These are phyloP conservation scores for Entomortierella lignicola DNA, from an alignment of 192 early-diverging fungal species.

Conservation along the genomic window DNA sequence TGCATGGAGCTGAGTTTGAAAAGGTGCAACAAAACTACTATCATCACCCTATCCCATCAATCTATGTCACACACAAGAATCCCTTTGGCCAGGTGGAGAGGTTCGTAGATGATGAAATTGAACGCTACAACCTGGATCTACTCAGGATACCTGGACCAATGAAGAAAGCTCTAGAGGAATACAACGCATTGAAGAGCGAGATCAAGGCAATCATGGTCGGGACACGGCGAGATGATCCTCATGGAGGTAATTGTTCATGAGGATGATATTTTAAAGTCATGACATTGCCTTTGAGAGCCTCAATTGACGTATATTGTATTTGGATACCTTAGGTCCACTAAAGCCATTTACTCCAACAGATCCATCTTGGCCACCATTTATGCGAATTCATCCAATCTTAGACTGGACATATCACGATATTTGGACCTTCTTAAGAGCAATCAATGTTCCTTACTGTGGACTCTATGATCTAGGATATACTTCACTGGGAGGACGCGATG, in stretches of 20 bases:
- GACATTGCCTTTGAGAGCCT: too few relatives aligned
- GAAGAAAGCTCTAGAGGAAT: constrained; percentile 81
- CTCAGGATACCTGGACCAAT: constrained; percentile 77
- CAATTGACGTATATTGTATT: too few relatives aligned
- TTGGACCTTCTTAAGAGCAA: constrained; percentile 78
- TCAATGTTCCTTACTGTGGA: constrained; percentile 84
- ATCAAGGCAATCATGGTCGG: constrained; percentile 87
- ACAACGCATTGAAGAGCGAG: constrained; percentile 64
- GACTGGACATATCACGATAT: constrained; percentile 90
- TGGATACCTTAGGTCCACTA: constrained; percentile 38
- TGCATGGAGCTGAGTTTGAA: constrained; percentile 22
- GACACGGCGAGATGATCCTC: constrained; percentile 78
- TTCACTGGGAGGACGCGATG: constrained; percentile 85
- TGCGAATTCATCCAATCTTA: constrained; percentile 92
- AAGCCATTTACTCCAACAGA: constrained; percentile 80
- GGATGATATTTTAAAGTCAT: background rate
- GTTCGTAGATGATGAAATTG: constrained; percentile 81
- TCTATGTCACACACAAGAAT: constrained; percentile 84
- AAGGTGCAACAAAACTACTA: constrained; percentile 8
- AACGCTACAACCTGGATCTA: constrained; percentile 78
- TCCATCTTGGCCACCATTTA: constrained; percentile 89
- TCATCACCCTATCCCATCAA: constrained; percentile 62
- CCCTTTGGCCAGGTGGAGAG: constrained; percentile 88
- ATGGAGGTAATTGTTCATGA: constrained; percentile 62
- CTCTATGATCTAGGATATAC: constrained; percentile 95